Evolutionary conservation across 768 basidiomycete genomes (phyloP).

Genomic region (Sporobolomyces pararoseus): DNA sequence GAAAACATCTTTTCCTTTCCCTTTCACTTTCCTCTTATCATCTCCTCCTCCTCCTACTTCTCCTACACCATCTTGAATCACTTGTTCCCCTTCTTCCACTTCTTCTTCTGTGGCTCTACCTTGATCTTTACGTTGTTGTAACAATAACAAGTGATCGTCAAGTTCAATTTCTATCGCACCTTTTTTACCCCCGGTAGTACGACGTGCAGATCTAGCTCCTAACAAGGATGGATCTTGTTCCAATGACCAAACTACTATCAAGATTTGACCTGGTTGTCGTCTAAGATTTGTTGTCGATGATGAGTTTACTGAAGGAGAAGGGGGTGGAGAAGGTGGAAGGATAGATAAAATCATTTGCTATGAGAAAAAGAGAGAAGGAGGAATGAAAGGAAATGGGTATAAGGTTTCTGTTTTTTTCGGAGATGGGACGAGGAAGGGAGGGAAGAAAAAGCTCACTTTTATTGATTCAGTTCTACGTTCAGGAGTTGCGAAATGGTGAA

Average conservation of each 20-base stretch:
- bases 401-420: too few species aligned
- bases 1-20: constrained; percentile 69
- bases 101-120: not conserved
- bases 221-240: constrained; percentile 64
- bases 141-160: not conserved
- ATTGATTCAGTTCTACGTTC: constrained; percentile 69
- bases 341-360: constrained; percentile 42
- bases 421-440: not conserved
- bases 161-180: constrained; percentile 12
- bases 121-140: not conserved
- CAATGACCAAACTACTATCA: constrained; percentile 96
- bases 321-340: constrained; percentile 41
- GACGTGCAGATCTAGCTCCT: constrained; percentile 29
- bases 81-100: not conserved
- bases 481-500: constrained; percentile 86
- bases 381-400: not conserved
- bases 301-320: constrained; percentile 8
- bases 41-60: too few species aligned
- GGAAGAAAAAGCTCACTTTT: constrained; percentile 55
- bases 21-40: not conserved
- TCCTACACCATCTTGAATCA: too few species aligned
- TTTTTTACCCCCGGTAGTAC: constrained; percentile 25
- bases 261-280: constrained; percentile 48
- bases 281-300: constrained; percentile 10
- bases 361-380: not conserved